Percentiles rank a stretch among this genome's conserved stretches.
These are phyloP conservation scores for Monilinia fructigena DNA, from an alignment of 2,329 filamentous ascomycete genomes.

Conservation along the genomic window DNA sequence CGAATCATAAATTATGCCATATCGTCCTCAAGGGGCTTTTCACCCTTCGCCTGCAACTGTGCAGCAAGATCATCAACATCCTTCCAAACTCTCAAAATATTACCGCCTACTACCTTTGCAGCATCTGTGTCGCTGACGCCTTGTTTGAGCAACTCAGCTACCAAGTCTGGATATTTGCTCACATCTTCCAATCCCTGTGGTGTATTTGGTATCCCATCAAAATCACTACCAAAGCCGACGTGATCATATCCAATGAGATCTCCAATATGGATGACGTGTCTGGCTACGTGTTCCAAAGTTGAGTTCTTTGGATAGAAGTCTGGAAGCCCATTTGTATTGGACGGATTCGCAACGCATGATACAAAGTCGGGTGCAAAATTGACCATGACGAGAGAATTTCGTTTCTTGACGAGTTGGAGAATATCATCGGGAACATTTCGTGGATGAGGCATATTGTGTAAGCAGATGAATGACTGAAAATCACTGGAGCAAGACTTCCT, in stretches of 20 bases:
- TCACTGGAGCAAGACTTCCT: slow-evolving; percentile 76
- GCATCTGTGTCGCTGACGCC: slow-evolving; percentile 74
- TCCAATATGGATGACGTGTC: slow-evolving; percentile 81
- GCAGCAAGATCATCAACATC: slow-evolving; percentile 72
- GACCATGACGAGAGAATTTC: slow-evolving; percentile 80
- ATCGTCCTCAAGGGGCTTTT: slow-evolving; percentile 51
- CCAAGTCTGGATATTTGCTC: slow-evolving; percentile 74
- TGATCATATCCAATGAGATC: slow-evolving; percentile 80
- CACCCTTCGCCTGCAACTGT: slow-evolving; percentile 59
- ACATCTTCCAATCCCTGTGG: slow-evolving; percentile 82
- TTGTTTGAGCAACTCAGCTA: slow-evolving; percentile 69
- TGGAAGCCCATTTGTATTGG: slow-evolving; percentile 63
- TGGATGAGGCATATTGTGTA: slow-evolving; percentile 78
- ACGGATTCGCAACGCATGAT: slow-evolving; percentile 59
- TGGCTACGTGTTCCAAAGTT: slow-evolving; percentile 73
- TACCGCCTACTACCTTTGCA: slow-evolving; percentile 73
- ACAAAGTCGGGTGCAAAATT: slow-evolving; percentile 85
- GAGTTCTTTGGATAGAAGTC: slow-evolving; percentile 65
- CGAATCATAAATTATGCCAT: slow-evolving; percentile 33
- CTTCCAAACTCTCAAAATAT: slow-evolving; percentile 80
- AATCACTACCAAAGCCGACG: slow-evolving; percentile 87
- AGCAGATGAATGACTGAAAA: slow-evolving; percentile 86
- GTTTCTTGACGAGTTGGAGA: slow-evolving; percentile 70
- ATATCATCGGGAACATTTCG: slow-evolving; percentile 88
- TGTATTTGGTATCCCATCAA: slow-evolving; percentile 69